Conservation (phyloP, 495 filamentous ascomycete species). For the Endocarpon pusillum region DNA sequence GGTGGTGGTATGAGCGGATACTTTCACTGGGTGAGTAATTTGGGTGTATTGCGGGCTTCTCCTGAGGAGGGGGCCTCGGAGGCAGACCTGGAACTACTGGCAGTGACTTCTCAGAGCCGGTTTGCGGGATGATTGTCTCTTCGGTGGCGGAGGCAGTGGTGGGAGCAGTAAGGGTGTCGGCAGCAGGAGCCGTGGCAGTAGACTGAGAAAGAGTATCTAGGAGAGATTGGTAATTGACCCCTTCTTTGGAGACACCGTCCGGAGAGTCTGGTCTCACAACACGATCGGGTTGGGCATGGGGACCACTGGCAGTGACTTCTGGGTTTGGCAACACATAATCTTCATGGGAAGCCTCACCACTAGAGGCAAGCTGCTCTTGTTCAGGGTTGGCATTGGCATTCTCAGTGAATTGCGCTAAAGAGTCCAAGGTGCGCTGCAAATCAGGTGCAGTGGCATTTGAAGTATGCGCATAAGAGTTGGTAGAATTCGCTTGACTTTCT, state of each 20-base stretch:
- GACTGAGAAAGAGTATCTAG: constrained; percentile 33
- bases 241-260: constrained; percentile 12
- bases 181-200: constrained; percentile 19
- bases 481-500: not conserved
- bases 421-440: not conserved
- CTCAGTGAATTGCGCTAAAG: not conserved
- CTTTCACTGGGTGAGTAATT: constrained; percentile 38
- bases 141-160: constrained; percentile 16
- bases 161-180: constrained; percentile 15
- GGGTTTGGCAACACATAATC: not conserved
- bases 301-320: not conserved
- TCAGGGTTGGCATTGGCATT: not conserved
- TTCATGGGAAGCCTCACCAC: not conserved
- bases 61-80: constrained; percentile 33
- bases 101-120: constrained; percentile 19
- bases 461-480: not conserved
- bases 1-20: constrained; percentile 39
- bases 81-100: constrained; percentile 25
- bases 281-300: not conserved
- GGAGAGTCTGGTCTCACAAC: too few relatives aligned
- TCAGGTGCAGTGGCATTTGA: not conserved
- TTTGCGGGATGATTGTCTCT: constrained; percentile 19
- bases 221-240: constrained; percentile 34
- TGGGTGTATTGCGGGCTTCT: constrained; percentile 38
- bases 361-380: not conserved